Percentiles rank a stretch among this genome's conserved stretches.
phyloP scores from a whole-genome alignment of 148 eudicot species.

The Gaultheria prostrata region DNA sequence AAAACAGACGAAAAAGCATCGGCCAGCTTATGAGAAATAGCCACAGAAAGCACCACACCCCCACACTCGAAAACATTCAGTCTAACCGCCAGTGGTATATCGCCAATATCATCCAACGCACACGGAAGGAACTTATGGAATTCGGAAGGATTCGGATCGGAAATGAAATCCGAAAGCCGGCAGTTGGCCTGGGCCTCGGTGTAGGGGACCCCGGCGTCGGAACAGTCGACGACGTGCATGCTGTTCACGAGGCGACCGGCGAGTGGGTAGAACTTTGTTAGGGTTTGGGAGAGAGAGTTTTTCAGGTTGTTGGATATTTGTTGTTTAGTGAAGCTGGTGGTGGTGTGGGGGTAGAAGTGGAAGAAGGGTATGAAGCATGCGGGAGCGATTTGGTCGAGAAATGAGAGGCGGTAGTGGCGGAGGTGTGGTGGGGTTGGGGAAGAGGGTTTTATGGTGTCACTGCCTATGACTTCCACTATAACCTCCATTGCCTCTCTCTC shows the following conservation, averaged over 20 bases:
- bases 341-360: not conserved
- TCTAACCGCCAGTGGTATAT: constrained; percentile 28
- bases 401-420: constrained; percentile 7
- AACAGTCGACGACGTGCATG: constrained; percentile 38
- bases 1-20: constrained; percentile 27
- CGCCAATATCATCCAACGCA: constrained; percentile 16
- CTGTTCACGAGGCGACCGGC: constrained; percentile 41
- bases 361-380: constrained; percentile 9
- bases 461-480: not conserved
- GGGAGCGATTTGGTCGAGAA: constrained; percentile 6
- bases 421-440: constrained; percentile 10
- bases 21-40: constrained; percentile 28
- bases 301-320: constrained; percentile 20
- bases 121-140: constrained; percentile 33
- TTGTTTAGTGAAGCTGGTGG: not conserved
- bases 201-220: constrained; percentile 35
- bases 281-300: constrained; percentile 29
- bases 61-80: constrained; percentile 29
- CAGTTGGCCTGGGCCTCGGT: constrained; percentile 29
- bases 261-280: constrained; percentile 44
- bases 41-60: constrained; percentile 24
- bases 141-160: constrained; percentile 16
- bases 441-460: constrained; percentile 1
- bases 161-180: constrained; percentile 17
- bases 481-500: not conserved